Conservation (phyloP, 352 stramenopile species). For the Globisporangium yorkense region DNA sequence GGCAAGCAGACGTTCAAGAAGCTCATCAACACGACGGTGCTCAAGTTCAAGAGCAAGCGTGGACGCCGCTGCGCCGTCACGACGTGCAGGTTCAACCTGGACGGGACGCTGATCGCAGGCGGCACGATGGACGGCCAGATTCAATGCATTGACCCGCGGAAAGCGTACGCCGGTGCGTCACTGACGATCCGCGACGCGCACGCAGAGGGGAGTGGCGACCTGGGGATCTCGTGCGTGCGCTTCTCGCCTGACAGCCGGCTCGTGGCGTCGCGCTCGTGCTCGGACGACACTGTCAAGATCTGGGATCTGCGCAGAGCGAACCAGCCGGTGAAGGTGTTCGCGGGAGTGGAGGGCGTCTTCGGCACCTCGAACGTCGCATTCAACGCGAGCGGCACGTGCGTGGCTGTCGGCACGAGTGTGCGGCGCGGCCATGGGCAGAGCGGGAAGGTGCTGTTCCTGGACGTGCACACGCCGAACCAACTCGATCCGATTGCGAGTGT, state of each 20-base stretch:
- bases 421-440: conserved; percentile 45
- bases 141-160: conserved; percentile 70
- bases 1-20: conserved; percentile 72
- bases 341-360: conserved; percentile 58
- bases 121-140: conserved; percentile 77
- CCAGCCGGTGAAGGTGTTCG: conserved; percentile 57
- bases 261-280: conserved; percentile 62
- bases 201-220: conserved; percentile 56
- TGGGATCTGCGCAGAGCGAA: conserved; percentile 72
- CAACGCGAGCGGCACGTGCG: conserved; percentile 60
- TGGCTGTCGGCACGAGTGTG: conserved; percentile 69
- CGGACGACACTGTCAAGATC: conserved; percentile 77
- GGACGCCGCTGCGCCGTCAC: conserved; percentile 72
- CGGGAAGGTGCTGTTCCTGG: conserved; percentile 66
- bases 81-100: conserved; percentile 58
- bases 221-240: conserved; percentile 64
- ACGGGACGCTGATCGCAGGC: conserved; percentile 54
- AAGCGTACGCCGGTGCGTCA: conserved; percentile 55
- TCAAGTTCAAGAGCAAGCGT: conserved; percentile 79
- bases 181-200: conserved; percentile 67
- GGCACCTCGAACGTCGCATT: conserved; percentile 78
- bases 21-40: conserved; percentile 73
- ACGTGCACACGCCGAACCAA: conserved; percentile 57
- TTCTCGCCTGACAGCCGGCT: conserved; percentile 66
- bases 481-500: conserved; percentile 48